These are phyloP conservation scores for Blastobotrys illinoisensis DNA, from an alignment of 1,139 yeast genomes.

Conservation along the genomic window DNA sequence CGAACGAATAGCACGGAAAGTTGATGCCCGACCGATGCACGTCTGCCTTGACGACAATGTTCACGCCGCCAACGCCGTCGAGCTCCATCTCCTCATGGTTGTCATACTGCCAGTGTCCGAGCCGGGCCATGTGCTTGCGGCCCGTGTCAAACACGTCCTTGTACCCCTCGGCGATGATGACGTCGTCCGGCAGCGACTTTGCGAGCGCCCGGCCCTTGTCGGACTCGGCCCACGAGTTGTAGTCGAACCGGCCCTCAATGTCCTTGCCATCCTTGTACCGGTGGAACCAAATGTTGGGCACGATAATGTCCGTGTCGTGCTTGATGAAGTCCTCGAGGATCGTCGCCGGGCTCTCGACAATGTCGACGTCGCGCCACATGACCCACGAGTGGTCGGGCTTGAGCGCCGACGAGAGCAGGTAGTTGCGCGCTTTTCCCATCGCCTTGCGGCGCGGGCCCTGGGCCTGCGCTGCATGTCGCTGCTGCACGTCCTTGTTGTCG, in stretches of 20 bases:
- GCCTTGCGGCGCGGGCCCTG: conserved; percentile 67
- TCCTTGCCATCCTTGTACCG: conserved; percentile 69
- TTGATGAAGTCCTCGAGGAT: conserved; percentile 62
- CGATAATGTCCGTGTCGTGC: conserved; percentile 60
- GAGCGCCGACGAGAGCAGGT: conserved; percentile 57
- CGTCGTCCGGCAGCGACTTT: conserved; percentile 69
- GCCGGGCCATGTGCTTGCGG: conserved; percentile 86
- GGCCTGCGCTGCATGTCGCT: conserved; percentile 66
- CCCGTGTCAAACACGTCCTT: conserved; percentile 81
- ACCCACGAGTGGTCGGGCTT: conserved; percentile 70
- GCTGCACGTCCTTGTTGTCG: conserved; percentile 77
- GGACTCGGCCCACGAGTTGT: conserved; percentile 88
- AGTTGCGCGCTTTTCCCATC: conserved; percentile 69
- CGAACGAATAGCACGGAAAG: conserved; percentile 85
- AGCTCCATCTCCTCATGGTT: conserved; percentile 84
- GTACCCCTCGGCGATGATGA: conserved; percentile 87
- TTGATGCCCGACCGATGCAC: conserved; percentile 78
- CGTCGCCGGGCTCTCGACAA: conserved; percentile 55
- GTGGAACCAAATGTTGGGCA: conserved; percentile 87
- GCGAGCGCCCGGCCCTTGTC: conserved; percentile 80
- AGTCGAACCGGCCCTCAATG: conserved; percentile 77
- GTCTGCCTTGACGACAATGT: conserved; percentile 69
- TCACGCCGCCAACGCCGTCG: conserved; percentile 91
- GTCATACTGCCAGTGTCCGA: conserved; percentile 76
- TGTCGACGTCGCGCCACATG: conserved; percentile 72